These are phyloP conservation scores for Fusarium algeriense DNA, from an alignment of 2,329 filamentous ascomycete genomes.

Conservation along the genomic window DNA sequence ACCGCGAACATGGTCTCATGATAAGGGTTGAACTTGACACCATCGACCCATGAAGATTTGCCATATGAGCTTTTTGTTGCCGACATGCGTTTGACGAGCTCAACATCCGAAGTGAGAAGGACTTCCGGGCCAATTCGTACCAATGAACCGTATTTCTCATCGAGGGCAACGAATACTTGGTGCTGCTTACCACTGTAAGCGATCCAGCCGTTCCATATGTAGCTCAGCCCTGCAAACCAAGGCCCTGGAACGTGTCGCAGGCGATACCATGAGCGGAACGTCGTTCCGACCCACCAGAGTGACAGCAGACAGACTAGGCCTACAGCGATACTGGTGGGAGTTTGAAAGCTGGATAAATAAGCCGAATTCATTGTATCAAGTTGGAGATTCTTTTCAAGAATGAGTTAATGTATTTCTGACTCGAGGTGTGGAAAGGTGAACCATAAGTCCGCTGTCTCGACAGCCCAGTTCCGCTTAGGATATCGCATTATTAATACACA, in stretches of 20 bases:
- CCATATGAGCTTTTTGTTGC: background rate
- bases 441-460: too few relatives aligned
- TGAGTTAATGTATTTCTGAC: background rate
- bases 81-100: conserved; percentile 8
- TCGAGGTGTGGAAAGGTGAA: background rate
- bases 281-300: background rate
- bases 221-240: conserved; percentile 1
- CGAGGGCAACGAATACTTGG: background rate
- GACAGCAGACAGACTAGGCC: fast-evolving
- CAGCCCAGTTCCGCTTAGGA: fast-evolving
- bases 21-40: background rate
- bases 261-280: background rate
- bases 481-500: fast-evolving
- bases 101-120: background rate
- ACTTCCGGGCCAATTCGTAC: background rate
- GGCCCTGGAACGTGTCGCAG: conserved; percentile 5
- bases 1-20: background rate
- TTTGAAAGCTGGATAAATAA: fast-evolving
- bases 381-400: fast-evolving
- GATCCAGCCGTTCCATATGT: conserved; percentile 1
- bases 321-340: fast-evolving
- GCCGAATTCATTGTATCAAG: background rate
- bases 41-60: background rate
- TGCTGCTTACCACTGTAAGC: conserved; percentile 3
- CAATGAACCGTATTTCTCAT: conserved; percentile 1